These are phyloP conservation scores for Polygonum maritimum DNA, from an alignment of 148 eudicot species.

Conservation along the genomic window DNA sequence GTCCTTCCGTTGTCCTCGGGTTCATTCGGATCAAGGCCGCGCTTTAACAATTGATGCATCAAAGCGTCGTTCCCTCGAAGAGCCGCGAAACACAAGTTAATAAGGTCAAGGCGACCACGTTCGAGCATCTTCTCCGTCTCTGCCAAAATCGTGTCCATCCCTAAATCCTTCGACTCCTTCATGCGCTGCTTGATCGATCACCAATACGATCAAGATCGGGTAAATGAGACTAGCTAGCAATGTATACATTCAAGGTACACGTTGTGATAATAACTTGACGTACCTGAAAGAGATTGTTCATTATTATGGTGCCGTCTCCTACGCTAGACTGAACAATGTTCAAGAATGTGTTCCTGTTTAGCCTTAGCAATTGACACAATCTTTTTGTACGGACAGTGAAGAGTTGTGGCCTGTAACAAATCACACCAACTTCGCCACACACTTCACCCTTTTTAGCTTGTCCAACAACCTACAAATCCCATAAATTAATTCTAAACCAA, in stretches of 20 bases:
- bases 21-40: constrained; percentile 88
- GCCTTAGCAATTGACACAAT: constrained; percentile 54
- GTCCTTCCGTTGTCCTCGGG: constrained; percentile 74
- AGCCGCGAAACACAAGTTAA: constrained; percentile 56
- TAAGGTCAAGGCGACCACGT: constrained; percentile 61
- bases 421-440: constrained; percentile 88
- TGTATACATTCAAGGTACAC: too few relatives aligned
- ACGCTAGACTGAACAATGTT: constrained; percentile 50
- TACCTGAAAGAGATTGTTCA: constrained; percentile 74
- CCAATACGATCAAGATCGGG: background rate
- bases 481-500: too few relatives aligned
- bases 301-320: constrained; percentile 62
- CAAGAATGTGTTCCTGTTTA: constrained; percentile 57
- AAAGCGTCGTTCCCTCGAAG: constrained; percentile 51
- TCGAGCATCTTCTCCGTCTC: constrained; percentile 64
- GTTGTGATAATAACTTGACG: background rate
- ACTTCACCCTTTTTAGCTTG: constrained; percentile 55
- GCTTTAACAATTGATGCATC: constrained; percentile 52
- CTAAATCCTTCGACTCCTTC: constrained; percentile 32
- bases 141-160: constrained; percentile 46
- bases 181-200: constrained; percentile 25
- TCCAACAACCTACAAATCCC: constrained; percentile 45
- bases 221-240: background rate
- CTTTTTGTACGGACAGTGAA: constrained; percentile 75
- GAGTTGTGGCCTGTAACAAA: constrained; percentile 85